phyloP scores from a whole-genome alignment of 2,329 filamentous ascomycete genomes.

The Sporothrix schenckii region DNA sequence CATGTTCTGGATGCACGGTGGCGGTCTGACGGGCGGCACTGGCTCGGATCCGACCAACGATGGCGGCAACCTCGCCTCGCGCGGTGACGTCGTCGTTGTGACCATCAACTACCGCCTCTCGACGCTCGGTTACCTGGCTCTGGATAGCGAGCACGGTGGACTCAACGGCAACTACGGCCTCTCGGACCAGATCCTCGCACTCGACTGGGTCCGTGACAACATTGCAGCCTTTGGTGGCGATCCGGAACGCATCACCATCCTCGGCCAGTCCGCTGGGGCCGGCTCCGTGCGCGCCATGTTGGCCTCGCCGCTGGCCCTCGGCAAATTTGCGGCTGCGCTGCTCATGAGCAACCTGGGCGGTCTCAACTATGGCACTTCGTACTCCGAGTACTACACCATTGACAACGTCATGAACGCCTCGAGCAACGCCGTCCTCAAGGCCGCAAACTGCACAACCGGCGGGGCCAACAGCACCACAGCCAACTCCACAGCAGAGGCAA shows the following conservation, averaged over 20 bases:
- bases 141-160: constrained; percentile 47
- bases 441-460: constrained; percentile 54
- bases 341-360: constrained; percentile 49
- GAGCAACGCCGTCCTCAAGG: constrained; percentile 55
- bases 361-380: constrained; percentile 58
- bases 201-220: constrained; percentile 56
- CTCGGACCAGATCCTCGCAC: constrained; percentile 53
- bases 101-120: constrained; percentile 63
- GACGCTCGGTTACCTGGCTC: constrained; percentile 61
- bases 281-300: constrained; percentile 55
- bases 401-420: constrained; percentile 53
- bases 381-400: constrained; percentile 62
- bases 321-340: constrained; percentile 54
- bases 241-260: constrained; percentile 58
- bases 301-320: constrained; percentile 51
- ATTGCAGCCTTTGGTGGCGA: constrained; percentile 61
- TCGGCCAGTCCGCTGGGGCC: constrained; percentile 59
- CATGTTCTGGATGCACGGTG: constrained; percentile 52
- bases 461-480: constrained; percentile 42
- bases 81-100: constrained; percentile 63
- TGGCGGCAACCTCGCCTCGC: constrained; percentile 59
- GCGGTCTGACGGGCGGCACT: constrained; percentile 57
- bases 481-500: constrained; percentile 43
- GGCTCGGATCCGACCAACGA: constrained; percentile 49
- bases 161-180: constrained; percentile 56